Evolutionary conservation across 1,139 yeast genomes (phyloP), one percentile per base, ranked within the genome.

Genomic region (Sporopachydermia cereana): DNA sequence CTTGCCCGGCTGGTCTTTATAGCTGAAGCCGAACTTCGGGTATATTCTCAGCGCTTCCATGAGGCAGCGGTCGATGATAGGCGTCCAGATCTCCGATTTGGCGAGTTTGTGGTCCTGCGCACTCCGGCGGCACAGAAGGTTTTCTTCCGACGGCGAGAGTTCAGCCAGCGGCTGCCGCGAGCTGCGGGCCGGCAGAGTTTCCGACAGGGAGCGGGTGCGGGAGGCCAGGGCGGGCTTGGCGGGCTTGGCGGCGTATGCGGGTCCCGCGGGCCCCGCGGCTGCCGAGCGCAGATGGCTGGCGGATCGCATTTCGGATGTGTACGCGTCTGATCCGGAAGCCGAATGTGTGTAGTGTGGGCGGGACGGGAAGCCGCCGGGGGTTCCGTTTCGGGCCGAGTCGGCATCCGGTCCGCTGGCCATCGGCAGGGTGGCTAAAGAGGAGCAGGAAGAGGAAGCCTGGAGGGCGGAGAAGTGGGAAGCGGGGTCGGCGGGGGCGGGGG

Each of bases 141-240:
- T 34, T 16, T 34, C 39, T 21, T 7, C 17, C n/a, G 9, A 5
- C 9, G 39, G 39, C 9, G 39, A 34, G 9, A 34, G 7, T 34
- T 34, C 39, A 7, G 39, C n/a, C 12, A 34, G 39, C 17, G 39
- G 39, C 18, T 16, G 18, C 5, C 39, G 18, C 18, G 39, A n/a
- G 22, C 22, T 7, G 22, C 22, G 9, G 12, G 22, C 9, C 9
- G 39, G 22, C 18, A 16, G 22, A 16, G 39, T 34, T 34, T 34
- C 39, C 39, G 39, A 34, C 5, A 34, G 39, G 39, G 39, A 34
- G 9, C 39, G 9, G 20, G 39, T 34, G 9, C 39, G 39, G n/a
- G 39, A 7, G 5, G 39, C 12, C 39, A n/a, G 20, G 18, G 30
- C 14, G 7, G 22, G 9, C 17, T 16, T 34, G 22, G n/a, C 18